phyloP scores from a whole-genome alignment of 805 yeast genomes.

The Wickerhamomyces pijperi region DNA sequence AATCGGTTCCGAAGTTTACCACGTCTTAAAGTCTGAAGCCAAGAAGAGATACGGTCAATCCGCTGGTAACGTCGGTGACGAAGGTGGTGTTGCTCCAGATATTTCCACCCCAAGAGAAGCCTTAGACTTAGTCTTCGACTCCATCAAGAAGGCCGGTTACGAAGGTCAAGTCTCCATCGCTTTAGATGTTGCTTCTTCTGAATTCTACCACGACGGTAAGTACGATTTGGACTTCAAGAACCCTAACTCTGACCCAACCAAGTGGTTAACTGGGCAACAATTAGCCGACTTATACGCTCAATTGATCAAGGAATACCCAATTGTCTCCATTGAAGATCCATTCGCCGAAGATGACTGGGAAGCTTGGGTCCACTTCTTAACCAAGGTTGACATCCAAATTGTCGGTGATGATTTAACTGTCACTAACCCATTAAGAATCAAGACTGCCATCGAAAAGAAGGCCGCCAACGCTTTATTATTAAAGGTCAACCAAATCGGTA shows the following conservation, averaged over 20 bases:
- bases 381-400: slow-evolving; percentile 70
- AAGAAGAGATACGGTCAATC: slow-evolving; percentile 94
- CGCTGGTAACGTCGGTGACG: slow-evolving; percentile 99
- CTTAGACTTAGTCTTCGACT: slow-evolving; percentile 79
- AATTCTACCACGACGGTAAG: slow-evolving; percentile 93
- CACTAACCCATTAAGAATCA: slow-evolving; percentile 92
- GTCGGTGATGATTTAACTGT: slow-evolving; percentile 98
- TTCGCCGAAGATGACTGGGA: slow-evolving; percentile 99
- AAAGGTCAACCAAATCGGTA: slow-evolving; percentile 98
- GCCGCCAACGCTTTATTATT: slow-evolving; percentile 88
- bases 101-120: slow-evolving; percentile 94
- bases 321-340: slow-evolving; percentile 97
- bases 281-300: slow-evolving; percentile 75
- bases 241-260: slow-evolving; percentile 81
- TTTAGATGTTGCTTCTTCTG: slow-evolving; percentile 94
- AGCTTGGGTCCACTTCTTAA: slow-evolving; percentile 86
- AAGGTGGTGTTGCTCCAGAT: slow-evolving; percentile 99
- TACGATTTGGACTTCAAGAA: slow-evolving; percentile 98
- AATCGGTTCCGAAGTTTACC: slow-evolving; percentile 97
- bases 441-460: slow-evolving; percentile 94
- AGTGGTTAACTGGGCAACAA: slow-evolving; percentile 85
- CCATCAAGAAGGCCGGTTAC: slow-evolving; percentile 93
- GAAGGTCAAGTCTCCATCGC: slow-evolving; percentile 87
- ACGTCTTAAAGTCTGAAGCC: slow-evolving; percentile 84
- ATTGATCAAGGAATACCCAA: slow-evolving; percentile 86